Percentiles rank a stretch among this genome's conserved stretches.
Evolutionary conservation across 345 rosid species (phyloP).

Genomic region (Firmiana major): DNA sequence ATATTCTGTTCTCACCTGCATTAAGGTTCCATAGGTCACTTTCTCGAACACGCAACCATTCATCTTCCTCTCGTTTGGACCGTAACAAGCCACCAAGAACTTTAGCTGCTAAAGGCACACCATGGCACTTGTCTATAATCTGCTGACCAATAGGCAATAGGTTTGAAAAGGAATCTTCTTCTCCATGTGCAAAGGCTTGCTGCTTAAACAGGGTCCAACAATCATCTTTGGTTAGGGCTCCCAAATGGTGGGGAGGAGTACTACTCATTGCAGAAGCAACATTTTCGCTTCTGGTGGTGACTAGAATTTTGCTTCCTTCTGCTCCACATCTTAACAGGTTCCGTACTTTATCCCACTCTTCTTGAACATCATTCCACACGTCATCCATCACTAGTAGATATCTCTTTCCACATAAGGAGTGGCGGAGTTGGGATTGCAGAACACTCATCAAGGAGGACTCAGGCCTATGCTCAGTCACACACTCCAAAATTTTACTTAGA

Average conservation of each 20-base stretch:
- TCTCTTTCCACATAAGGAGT: constrained; percentile 3
- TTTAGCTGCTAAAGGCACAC: constrained; percentile 18
- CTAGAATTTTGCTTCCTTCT: constrained; percentile 19
- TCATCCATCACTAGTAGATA: constrained; percentile 27
- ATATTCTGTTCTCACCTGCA: constrained; percentile 1
- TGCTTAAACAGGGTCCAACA: constrained; percentile 26
- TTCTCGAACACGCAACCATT: constrained; percentile 2
- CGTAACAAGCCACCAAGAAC: constrained; percentile 13
- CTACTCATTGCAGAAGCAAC: constrained; percentile 12
- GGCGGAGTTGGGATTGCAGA: constrained; percentile 17
- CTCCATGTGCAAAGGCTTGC: constrained; percentile 11
- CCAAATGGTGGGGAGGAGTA: neutral
- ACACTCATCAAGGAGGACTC: constrained; percentile 16
- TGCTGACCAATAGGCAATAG: constrained; percentile 16
- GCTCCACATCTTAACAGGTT: constrained; percentile 12
- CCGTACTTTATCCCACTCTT: constrained; percentile 21
- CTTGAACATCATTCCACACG: constrained; percentile 21
- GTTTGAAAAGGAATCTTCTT: neutral
- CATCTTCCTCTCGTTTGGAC: neutral
- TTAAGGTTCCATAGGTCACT: constrained; percentile 2
- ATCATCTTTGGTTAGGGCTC: constrained; percentile 17
- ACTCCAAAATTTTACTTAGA: constrained; percentile 3
- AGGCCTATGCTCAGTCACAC: neutral
- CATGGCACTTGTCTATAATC: constrained; percentile 24
- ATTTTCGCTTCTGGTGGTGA: constrained; percentile 17